These are phyloP conservation scores for Annona squamosa DNA, from an alignment of 164 flowering plant genomes.

Conservation along the genomic window DNA sequence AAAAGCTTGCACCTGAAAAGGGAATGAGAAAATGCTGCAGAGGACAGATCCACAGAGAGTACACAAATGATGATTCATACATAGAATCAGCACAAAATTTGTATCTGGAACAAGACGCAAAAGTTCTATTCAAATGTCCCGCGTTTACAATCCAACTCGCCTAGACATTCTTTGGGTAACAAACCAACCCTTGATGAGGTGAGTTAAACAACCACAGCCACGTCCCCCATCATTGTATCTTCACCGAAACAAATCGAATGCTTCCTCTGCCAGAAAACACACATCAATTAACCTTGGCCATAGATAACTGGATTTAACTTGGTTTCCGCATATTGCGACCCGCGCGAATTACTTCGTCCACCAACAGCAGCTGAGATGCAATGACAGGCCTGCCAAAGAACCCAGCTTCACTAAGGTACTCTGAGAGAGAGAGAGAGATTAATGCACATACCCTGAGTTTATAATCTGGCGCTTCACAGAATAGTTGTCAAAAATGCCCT, in stretches of 20 bases:
- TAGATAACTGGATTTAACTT: constrained; percentile 23
- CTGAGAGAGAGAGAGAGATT: not conserved
- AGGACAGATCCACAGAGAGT: no score
- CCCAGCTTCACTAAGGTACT: not conserved
- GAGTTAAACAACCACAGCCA: no score
- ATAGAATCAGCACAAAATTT: no score
- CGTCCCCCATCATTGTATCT: no score
- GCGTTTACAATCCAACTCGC: no score
- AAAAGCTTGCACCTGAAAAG: no score
- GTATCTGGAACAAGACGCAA: no score
- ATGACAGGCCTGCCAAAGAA: constrained; percentile 74
- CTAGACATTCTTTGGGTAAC: no score
- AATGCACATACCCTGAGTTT: constrained; percentile 71
- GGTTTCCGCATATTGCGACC: constrained; percentile 98
- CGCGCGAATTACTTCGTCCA: constrained; percentile 98
- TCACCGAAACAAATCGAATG: not conserved
- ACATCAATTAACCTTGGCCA: not conserved
- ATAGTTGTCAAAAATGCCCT: constrained; percentile 96
- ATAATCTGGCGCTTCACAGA: constrained; percentile 92
- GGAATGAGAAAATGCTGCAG: no score
- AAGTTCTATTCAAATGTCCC: no score
- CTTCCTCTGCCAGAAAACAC: not conserved
- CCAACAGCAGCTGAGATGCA: constrained; percentile 86
- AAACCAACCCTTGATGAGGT: no score
- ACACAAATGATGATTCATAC: no score